Conservation (phyloP, 2,329 filamentous ascomycete genomes). For the Exutisphaerella laricina region DNA sequence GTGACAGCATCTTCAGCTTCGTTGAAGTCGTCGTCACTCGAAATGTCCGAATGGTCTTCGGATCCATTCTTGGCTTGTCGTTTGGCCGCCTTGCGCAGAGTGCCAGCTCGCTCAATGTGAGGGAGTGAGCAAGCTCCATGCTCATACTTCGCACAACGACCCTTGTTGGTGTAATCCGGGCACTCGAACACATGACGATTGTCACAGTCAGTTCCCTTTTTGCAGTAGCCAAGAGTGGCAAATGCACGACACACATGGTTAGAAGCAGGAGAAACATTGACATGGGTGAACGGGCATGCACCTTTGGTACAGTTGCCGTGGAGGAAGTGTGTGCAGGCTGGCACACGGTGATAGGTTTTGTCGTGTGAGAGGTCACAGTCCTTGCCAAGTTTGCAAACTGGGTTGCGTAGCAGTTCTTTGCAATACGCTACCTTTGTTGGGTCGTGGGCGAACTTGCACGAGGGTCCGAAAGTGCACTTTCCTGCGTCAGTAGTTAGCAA, state of each 20-base stretch:
- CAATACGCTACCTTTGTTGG: conserved; percentile 82
- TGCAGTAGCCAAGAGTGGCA: conserved; percentile 82
- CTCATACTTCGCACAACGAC: conserved; percentile 66
- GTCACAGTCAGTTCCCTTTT: conserved; percentile 68
- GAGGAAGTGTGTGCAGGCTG: conserved; percentile 83
- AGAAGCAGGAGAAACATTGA: conserved; percentile 68
- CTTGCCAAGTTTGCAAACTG: conserved; percentile 68
- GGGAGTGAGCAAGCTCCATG: conserved; percentile 66
- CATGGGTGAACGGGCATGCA: conserved; percentile 81
- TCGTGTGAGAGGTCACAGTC: conserved; percentile 90
- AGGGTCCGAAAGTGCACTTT: conserved; percentile 74
- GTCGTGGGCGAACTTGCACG: conserved; percentile 79
- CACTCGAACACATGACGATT: conserved; percentile 83
- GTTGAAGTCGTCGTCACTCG: conserved; percentile 66
- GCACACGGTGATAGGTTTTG: conserved; percentile 72
- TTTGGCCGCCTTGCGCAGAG: conserved; percentile 57
- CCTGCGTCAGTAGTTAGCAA: conserved; percentile 50
- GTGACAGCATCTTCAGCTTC: conserved; percentile 34
- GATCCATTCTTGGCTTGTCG: conserved; percentile 35
- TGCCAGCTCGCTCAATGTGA: conserved; percentile 82
- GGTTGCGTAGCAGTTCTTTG: conserved; percentile 77
- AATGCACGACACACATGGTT: conserved; percentile 73
- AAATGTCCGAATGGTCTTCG: conserved; percentile 53
- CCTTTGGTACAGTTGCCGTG: conserved; percentile 84
- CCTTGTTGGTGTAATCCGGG: conserved; percentile 89